Percentiles rank a stretch among this genome's conserved stretches.
Conservation (phyloP, 2,329 filamentous ascomycete species). For the Thielaviopsis euricoi region DNA sequence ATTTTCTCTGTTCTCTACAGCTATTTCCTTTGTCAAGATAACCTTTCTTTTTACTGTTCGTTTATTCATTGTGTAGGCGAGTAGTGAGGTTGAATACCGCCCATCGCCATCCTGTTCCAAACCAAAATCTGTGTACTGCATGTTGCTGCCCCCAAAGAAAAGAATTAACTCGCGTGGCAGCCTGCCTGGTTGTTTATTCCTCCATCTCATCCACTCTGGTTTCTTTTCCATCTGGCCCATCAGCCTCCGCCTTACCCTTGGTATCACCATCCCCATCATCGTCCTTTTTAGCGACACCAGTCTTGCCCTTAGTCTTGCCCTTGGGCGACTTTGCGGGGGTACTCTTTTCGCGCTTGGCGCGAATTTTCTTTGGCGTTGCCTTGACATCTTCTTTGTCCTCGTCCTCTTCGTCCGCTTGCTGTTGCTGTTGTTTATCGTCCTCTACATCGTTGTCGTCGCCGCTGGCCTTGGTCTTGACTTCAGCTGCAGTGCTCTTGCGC, state of each 20-base stretch:
- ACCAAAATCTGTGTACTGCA: no score
- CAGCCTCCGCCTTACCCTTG: background rate
- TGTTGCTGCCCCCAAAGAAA: no score
- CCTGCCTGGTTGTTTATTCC: background rate
- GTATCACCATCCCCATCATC: background rate
- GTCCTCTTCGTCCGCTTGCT: no score
- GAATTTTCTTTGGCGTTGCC: no score
- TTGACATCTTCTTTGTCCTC: background rate
- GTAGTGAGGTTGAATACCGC: no score
- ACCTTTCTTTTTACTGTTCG: background rate
- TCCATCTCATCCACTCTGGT: background rate
- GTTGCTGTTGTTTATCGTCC: background rate
- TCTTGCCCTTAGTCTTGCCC: slow-evolving; percentile 2
- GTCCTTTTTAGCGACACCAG: background rate
- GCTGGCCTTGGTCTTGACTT: background rate
- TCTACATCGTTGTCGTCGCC: background rate
- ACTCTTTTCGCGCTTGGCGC: background rate
- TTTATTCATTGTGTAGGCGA: background rate
- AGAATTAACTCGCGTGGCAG: no score
- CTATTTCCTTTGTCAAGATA: background rate
- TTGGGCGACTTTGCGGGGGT: background rate
- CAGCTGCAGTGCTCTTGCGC: background rate
- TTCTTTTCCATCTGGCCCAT: background rate
- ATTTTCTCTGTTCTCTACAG: no score
- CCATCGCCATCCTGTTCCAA: no score